Conservation (phyloP, 78 protist species). For the Dictyostelium intermedium region DNA sequence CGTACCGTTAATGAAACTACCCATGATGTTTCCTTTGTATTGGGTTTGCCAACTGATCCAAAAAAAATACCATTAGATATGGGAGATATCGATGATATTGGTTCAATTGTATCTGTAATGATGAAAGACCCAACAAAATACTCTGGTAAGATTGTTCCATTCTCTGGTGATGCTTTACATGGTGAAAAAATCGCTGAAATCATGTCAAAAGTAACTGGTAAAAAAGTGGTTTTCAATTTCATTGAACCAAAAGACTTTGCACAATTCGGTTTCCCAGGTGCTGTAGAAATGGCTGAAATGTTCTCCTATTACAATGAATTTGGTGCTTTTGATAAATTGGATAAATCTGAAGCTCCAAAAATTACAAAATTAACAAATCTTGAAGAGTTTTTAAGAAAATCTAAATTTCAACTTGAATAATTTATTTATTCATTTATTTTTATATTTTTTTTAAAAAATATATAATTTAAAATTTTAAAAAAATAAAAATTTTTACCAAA, state of each 20-base stretch:
- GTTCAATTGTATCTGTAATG: neutral
- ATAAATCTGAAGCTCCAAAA: neutral
- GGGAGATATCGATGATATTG: slow-evolving; percentile 7
- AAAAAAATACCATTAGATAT: neutral
- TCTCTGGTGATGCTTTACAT: neutral
- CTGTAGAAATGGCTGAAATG: slow-evolving; percentile 9
- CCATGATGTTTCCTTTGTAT: neutral
- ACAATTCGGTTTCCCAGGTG: slow-evolving; percentile 3
- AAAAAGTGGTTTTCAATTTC: neutral
- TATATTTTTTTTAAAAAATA: too few relatives aligned
- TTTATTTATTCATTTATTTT: too few relatives aligned
- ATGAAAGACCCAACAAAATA: neutral
- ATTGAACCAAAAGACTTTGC: slow-evolving; percentile 3
- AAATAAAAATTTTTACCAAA: too few relatives aligned
- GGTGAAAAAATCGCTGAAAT: slow-evolving; percentile 13
- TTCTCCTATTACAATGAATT: neutral
- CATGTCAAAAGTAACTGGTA: slow-evolving; percentile 6
- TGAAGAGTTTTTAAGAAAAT: neutral
- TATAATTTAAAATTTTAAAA: too few relatives aligned
- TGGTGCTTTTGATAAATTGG: neutral
- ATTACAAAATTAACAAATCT: neutral
- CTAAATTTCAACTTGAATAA: neutral
- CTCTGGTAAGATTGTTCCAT: neutral
- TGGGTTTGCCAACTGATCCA: neutral
- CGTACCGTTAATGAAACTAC: neutral